Conservation (phyloP, 192 early-diverging fungal species). For the Backusella westeae region DNA sequence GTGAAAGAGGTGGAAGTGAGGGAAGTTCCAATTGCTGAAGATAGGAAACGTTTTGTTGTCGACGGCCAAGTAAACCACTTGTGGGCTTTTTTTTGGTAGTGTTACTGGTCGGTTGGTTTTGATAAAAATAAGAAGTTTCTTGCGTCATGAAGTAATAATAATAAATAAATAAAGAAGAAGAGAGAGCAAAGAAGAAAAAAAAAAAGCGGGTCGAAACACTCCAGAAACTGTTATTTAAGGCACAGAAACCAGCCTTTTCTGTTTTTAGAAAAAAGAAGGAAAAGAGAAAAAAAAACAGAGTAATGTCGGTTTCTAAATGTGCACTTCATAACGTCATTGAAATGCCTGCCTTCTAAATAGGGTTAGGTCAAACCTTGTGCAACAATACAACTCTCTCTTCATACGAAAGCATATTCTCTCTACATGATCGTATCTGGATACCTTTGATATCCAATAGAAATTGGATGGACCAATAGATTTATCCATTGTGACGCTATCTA, state of each 20-base stretch:
- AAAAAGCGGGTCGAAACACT: background rate
- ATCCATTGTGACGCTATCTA: conserved; percentile 14
- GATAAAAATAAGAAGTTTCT: conserved; percentile 1
- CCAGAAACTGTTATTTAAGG: conserved; percentile 8
- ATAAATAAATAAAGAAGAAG: background rate
- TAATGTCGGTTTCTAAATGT: conserved; percentile 10
- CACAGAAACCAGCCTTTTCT: conserved; percentile 11
- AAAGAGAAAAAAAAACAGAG: background rate
- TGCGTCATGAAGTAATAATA: background rate
- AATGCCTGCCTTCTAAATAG: background rate
- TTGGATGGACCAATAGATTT: background rate
- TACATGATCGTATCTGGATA: conserved; percentile 4
- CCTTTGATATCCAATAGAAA: background rate
- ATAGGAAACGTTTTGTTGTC: conserved; percentile 1
- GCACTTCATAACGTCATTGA: conserved; percentile 13
- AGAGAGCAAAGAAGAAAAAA: background rate
- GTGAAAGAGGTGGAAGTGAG: conserved; percentile 21
- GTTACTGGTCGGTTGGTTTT: background rate
- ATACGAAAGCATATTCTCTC: background rate
- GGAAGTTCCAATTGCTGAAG: conserved; percentile 18
- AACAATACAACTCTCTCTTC: background rate
- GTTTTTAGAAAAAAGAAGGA: conserved; percentile 12
- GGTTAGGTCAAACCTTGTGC: background rate
- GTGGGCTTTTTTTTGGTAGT: background rate
- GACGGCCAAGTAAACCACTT: conserved; percentile 6